Percentiles rank a stretch among this genome's conserved stretches.
Evolutionary conservation across 148 eudicot genomes (phyloP).

Genomic region (Chenopodium formosanum): DNA sequence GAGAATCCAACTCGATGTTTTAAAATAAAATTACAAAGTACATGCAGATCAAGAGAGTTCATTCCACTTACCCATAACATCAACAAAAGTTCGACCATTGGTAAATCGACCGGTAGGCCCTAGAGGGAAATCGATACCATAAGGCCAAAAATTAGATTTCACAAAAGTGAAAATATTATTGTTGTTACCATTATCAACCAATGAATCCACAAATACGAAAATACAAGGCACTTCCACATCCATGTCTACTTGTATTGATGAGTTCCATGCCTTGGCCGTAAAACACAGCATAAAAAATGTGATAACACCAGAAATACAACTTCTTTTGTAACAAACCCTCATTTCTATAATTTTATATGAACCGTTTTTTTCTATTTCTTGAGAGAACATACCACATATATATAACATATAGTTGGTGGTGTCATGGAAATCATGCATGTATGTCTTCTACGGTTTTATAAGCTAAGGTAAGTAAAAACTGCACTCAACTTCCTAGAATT

Average conservation of each 20-base stretch:
- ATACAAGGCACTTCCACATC: conserved; percentile 47
- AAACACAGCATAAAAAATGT: not conserved
- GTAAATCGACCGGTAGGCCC: conserved; percentile 69
- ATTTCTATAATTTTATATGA: not conserved
- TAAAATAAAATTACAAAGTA: not conserved
- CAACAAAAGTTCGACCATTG: conserved; percentile 66
- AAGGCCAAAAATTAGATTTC: conserved; percentile 60
- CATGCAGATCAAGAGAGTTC: not conserved
- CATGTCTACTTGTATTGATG: conserved; percentile 10
- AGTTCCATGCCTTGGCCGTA: conserved; percentile 2
- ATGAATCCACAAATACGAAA: conserved; percentile 68
- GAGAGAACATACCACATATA: too few species aligned
- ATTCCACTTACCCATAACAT: conserved; percentile 41
- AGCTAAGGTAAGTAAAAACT: too few species aligned
- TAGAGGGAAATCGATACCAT: conserved; percentile 66
- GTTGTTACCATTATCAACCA: conserved; percentile 77
- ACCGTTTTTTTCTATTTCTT: too few species aligned
- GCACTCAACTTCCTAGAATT: too few species aligned
- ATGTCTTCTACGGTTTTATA: too few species aligned
- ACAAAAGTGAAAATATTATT: conserved; percentile 51
- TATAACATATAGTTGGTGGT: too few species aligned
- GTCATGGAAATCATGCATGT: too few species aligned
- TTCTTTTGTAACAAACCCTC: not conserved
- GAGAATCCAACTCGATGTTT: too few species aligned
- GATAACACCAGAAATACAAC: not conserved